A percentile compares a stretch with the other conserved stretches of the same genome.
phyloP scores from a whole-genome alignment of 371 early-diverging fungal genomes.

The Mortierella sp. region DNA sequence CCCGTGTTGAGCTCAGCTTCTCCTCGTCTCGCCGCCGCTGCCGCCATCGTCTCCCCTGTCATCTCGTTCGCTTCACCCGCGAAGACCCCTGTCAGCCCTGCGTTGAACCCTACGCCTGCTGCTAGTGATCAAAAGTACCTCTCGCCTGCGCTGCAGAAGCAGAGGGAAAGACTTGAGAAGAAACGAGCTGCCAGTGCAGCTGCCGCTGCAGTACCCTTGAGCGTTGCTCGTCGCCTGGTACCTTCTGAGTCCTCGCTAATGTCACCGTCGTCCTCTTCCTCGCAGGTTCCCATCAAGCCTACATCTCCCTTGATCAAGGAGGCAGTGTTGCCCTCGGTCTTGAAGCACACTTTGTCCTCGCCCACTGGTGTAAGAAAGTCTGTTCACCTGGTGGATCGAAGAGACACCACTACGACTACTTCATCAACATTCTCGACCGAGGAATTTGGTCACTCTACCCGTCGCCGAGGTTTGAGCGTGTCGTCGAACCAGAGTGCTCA shows the following conservation, averaged over 20 bases:
- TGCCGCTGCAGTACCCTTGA: conserved; percentile 20
- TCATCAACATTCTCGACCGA: conserved; percentile 13
- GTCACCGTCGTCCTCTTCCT: not conserved
- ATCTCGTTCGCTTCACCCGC: conserved; percentile 23
- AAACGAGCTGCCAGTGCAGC: conserved; percentile 31
- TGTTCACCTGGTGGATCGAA: not conserved
- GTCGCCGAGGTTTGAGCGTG: conserved; percentile 25
- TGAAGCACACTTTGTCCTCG: conserved; percentile 22
- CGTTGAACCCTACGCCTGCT: not conserved
- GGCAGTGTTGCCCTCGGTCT: conserved; percentile 8
- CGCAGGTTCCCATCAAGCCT: not conserved
- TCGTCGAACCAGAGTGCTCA: not conserved
- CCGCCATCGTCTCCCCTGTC: conserved; percentile 11
- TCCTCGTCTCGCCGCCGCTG: conserved; percentile 21
- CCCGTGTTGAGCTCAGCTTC: conserved; percentile 2
- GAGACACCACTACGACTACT: not conserved
- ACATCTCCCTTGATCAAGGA: conserved; percentile 22
- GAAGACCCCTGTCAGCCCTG: conserved; percentile 17
- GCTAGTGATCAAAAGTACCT: conserved; percentile 26
- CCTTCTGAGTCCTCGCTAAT: not conserved
- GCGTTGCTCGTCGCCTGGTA: conserved; percentile 24
- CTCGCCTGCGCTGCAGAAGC: conserved; percentile 46
- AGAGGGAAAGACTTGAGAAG: conserved; percentile 48
- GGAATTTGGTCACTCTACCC: conserved; percentile 16
- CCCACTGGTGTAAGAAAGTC: conserved; percentile 22